These are phyloP conservation scores for Euphorbia tirucalli DNA, from an alignment of 345 rosid genomes.

Conservation along the genomic window DNA sequence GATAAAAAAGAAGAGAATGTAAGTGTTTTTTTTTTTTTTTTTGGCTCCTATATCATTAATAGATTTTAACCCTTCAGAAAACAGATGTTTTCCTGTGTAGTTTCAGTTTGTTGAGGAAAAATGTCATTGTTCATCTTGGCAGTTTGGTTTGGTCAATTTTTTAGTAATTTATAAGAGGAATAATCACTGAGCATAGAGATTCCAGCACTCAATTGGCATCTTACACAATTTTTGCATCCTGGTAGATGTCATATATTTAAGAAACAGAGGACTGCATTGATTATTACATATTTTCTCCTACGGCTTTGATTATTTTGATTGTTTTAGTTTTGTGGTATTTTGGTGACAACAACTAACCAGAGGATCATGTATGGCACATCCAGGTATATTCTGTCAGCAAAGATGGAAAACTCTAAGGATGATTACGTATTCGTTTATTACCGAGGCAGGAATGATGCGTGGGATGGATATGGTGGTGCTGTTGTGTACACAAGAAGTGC, in stretches of 20 bases:
- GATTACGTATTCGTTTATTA: slow-evolving; percentile 86
- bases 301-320: not conserved
- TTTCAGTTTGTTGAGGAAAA: not conserved
- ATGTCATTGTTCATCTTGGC: not conserved
- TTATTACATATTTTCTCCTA: not conserved
- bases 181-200: not conserved
- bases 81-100: not conserved
- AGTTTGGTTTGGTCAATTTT: not conserved
- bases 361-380: not conserved
- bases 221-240: not conserved
- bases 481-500: slow-evolving; percentile 87
- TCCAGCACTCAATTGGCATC: not conserved
- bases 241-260: not conserved
- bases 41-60: not conserved
- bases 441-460: slow-evolving; percentile 85
- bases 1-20: not conserved
- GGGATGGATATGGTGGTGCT: slow-evolving; percentile 99
- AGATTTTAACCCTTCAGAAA: not conserved
- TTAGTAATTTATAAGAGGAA: not conserved
- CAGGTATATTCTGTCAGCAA: slow-evolving; percentile 87
- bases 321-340: not conserved
- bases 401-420: slow-evolving; percentile 61
- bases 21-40: too few species aligned
- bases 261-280: too few species aligned
- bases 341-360: not conserved